A percentile compares a stretch with the other conserved stretches of the same genome.
Conservation (phyloP, 2,329 filamentous ascomycete species). For the Lasiodiplodia gonubiensis region DNA sequence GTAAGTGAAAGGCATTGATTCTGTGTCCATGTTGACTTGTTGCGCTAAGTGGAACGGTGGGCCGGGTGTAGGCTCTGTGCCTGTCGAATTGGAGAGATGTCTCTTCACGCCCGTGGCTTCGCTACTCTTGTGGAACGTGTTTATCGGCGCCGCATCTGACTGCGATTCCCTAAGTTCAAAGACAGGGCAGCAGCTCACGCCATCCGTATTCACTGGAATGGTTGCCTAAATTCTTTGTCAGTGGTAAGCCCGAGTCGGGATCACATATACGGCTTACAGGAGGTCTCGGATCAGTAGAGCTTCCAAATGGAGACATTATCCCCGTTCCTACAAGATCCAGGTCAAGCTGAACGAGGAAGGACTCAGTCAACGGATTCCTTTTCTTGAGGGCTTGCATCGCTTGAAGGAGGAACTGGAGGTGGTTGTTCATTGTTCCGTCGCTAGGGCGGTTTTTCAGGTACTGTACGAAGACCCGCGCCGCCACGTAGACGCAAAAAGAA, state of each 20-base stretch:
- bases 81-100: not conserved
- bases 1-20: conserved; percentile 16
- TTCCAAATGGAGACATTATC: conserved; percentile 38
- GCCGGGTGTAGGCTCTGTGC: conserved; percentile 18
- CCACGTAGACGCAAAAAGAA: conserved; percentile 95
- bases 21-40: conserved; percentile 14
- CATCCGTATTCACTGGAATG: conserved; percentile 38
- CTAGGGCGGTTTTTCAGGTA: conserved; percentile 94
- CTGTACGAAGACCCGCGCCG: conserved; percentile 91
- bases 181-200: conserved; percentile 40
- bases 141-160: conserved; percentile 34
- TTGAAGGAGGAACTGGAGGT: conserved; percentile 85
- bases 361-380: conserved; percentile 90
- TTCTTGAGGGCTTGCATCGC: conserved; percentile 90
- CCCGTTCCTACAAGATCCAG: conserved; percentile 83
- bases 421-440: conserved; percentile 77
- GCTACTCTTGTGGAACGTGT: conserved; percentile 35
- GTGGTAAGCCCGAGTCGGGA: no score
- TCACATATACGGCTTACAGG: not conserved
- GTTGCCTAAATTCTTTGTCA: not conserved
- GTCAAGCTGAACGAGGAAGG: conserved; percentile 90
- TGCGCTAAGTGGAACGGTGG: conserved; percentile 30
- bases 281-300: not conserved
- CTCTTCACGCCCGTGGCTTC: conserved; percentile 9
- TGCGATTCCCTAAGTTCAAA: conserved; percentile 45